phyloP scores from a whole-genome alignment of 1,284 basidiomycete species.

The Moniliella sp. region DNA sequence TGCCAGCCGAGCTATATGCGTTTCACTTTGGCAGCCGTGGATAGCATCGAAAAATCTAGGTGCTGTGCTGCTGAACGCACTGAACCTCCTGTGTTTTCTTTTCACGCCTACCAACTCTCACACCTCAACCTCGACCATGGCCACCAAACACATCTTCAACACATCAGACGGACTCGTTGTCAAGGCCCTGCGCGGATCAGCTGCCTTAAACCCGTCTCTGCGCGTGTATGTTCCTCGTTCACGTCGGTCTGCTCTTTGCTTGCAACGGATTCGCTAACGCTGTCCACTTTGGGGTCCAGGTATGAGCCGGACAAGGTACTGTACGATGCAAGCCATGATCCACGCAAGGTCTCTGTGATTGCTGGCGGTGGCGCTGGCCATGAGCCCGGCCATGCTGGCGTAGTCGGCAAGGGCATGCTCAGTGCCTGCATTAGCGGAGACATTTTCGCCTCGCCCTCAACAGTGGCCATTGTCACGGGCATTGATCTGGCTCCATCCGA shows the following conservation, averaged over 20 bases:
- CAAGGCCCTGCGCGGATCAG: slow-evolving; percentile 22
- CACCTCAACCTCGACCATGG: slow-evolving; percentile 9
- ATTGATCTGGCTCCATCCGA: slow-evolving; percentile 32
- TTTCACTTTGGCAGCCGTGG: no score
- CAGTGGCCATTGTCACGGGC: slow-evolving; percentile 36
- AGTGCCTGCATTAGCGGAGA: slow-evolving; percentile 37
- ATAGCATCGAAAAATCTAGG: no score
- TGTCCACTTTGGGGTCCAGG: slow-evolving; percentile 3
- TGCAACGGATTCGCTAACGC: background rate
- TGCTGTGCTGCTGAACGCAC: no score
- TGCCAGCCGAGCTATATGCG: no score
- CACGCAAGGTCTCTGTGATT: slow-evolving; percentile 36
- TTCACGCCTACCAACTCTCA: no score
- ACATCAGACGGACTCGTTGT: slow-evolving; percentile 26
- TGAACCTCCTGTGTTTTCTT: no score
- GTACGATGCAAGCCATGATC: slow-evolving; percentile 26
- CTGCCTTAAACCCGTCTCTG: slow-evolving; percentile 25
- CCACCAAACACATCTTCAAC: slow-evolving; percentile 31
- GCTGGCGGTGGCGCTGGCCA: slow-evolving; percentile 38
- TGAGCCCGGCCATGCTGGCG: slow-evolving; percentile 35
- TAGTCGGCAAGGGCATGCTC: slow-evolving; percentile 36
- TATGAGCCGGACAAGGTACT: slow-evolving; percentile 30
- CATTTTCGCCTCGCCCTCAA: slow-evolving; percentile 39
- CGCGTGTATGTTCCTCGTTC: slow-evolving; percentile 13
- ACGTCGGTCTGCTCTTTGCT: background rate